phyloP scores from a whole-genome alignment of 345 rosid genomes.

The Syzygium grande region DNA sequence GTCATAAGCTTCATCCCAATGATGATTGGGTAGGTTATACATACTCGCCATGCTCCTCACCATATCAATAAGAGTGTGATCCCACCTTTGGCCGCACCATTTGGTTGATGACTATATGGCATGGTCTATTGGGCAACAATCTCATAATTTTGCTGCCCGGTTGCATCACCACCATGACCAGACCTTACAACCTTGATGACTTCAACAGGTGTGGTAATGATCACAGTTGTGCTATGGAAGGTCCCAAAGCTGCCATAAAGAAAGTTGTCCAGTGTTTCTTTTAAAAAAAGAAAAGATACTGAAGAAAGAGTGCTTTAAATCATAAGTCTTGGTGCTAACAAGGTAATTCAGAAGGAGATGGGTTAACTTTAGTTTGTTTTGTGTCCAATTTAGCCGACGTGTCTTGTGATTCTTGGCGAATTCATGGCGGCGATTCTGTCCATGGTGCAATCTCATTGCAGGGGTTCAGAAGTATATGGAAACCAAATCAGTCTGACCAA shows the following conservation, averaged over 20 bases:
- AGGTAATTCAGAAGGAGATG: not conserved
- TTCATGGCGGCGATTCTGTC: not conserved
- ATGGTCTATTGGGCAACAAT: not conserved
- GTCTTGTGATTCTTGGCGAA: not conserved
- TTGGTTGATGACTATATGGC: not conserved
- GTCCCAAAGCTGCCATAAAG: not conserved
- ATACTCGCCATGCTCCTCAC: not conserved
- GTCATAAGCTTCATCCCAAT: not conserved
- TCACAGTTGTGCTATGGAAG: not conserved
- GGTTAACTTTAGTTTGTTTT: not conserved
- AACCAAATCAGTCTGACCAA: not conserved
- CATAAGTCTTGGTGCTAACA: not conserved
- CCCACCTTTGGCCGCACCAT: not conserved
- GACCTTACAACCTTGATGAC: not conserved
- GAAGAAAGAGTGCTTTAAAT: not conserved
- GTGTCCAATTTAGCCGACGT: accelerated
- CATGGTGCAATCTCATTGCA: not conserved
- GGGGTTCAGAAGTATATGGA: not conserved
- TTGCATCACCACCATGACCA: not conserved
- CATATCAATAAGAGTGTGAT: not conserved
- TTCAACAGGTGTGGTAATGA: not conserved
- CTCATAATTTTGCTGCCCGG: not conserved
- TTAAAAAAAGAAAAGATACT: not conserved
- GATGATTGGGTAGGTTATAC: not conserved
- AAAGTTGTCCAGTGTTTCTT: not conserved